These are phyloP conservation scores for Ilex aquifolium DNA, from an alignment of 257 asterid species.

Conservation along the genomic window DNA sequence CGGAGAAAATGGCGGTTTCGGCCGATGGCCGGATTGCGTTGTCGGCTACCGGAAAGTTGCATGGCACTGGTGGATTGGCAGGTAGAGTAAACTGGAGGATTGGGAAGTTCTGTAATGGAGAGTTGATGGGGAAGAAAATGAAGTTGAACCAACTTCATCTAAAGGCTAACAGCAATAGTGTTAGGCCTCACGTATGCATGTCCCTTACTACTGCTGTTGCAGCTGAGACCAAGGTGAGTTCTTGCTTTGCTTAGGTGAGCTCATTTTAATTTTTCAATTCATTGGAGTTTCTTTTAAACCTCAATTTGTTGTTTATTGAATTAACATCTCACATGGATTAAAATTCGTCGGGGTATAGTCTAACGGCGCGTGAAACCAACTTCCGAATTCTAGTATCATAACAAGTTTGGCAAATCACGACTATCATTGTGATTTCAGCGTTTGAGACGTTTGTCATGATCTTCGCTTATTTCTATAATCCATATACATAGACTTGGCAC, in stretches of 20 bases:
- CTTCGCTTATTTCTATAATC: too few relatives aligned
- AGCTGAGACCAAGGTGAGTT: conserved; percentile 83
- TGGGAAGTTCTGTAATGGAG: conserved; percentile 59
- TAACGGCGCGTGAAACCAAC: too few relatives aligned
- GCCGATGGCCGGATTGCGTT: conserved; percentile 47
- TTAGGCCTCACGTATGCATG: conserved; percentile 37
- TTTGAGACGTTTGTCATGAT: too few relatives aligned
- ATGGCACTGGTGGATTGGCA: conserved; percentile 27
- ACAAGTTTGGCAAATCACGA: too few relatives aligned
- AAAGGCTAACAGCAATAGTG: conserved; percentile 23
- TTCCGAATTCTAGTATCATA: too few relatives aligned
- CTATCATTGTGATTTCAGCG: too few relatives aligned
- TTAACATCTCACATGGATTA: too few relatives aligned
- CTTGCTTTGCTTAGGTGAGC: neutral
- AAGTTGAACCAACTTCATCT: conserved; percentile 27
- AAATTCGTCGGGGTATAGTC: too few relatives aligned
- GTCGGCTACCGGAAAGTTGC: conserved; percentile 41
- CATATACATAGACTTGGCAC: too few relatives aligned
- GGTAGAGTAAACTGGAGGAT: conserved; percentile 25
- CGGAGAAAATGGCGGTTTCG: conserved; percentile 45
- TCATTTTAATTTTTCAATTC: too few relatives aligned
- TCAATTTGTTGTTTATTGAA: too few relatives aligned
- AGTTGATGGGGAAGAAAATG: conserved; percentile 71
- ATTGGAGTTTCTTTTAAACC: too few relatives aligned
- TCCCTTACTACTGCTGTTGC: conserved; percentile 57